Conservation (phyloP, 208 protist species). For the Trypanosomatidae sp. region DNA sequence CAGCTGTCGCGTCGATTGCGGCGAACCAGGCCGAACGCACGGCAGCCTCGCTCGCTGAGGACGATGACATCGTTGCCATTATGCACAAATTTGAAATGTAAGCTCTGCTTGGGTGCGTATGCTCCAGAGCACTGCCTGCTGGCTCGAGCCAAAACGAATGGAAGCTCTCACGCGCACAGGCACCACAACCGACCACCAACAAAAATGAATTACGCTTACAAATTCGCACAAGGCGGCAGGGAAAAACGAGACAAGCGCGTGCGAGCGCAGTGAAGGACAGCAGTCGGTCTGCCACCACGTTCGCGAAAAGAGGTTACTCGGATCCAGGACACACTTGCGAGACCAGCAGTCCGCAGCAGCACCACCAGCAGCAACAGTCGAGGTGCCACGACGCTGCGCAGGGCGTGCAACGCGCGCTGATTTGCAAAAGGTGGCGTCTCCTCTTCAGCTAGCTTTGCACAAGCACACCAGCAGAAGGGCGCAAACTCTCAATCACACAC, state of each 20-base stretch:
- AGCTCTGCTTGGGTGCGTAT: background rate
- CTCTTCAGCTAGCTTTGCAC: background rate
- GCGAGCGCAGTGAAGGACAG: background rate
- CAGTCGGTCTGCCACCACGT: background rate
- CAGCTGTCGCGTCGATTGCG: constrained; percentile 61
- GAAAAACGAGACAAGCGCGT: background rate
- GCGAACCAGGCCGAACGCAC: constrained; percentile 58
- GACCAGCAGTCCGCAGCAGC: background rate
- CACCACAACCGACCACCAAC: background rate
- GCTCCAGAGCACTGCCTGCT: background rate
- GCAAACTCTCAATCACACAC: background rate
- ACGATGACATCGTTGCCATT: constrained; percentile 16
- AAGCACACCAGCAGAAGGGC: background rate
- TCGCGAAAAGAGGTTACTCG: background rate
- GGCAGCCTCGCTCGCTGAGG: constrained; percentile 36
- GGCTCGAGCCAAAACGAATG: background rate
- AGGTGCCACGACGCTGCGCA: background rate
- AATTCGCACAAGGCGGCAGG: background rate
- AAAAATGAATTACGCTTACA: background rate
- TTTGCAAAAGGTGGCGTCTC: background rate
- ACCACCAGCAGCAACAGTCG: background rate
- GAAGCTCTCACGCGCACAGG: background rate
- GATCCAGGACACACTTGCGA: background rate
- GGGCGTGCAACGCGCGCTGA: background rate
- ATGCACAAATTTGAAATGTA: background rate